Conservation (phyloP, 805 yeast genomes). For the Saccharomycopsis sp. region DNA sequence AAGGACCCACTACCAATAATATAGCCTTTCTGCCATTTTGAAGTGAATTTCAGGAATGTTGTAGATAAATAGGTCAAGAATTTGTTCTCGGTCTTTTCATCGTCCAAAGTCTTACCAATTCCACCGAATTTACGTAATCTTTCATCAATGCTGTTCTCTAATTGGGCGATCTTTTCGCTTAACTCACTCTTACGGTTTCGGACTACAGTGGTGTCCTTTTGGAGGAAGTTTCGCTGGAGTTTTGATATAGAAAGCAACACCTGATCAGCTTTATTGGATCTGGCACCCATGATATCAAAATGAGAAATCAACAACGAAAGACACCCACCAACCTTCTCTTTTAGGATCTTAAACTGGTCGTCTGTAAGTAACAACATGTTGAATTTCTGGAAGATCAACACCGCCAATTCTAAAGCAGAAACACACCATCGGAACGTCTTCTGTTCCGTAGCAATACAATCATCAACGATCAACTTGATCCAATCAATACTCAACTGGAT, state of each 20-base stretch:
- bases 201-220: conserved; percentile 13
- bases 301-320: conserved; percentile 91
- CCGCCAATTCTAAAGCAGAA: conserved; percentile 88
- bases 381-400: conserved; percentile 88
- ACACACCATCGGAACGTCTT: conserved; percentile 96
- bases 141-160: conserved; percentile 39
- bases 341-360: conserved; percentile 64
- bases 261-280: conserved; percentile 57
- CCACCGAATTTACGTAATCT: conserved; percentile 45
- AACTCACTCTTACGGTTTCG: conserved; percentile 29
- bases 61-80: conserved; percentile 82
- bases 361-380: conserved; percentile 77
- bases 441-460: conserved; percentile 86
- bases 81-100: conserved; percentile 79
- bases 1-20: conserved; percentile 94
- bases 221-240: conserved; percentile 15
- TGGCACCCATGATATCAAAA: conserved; percentile 97
- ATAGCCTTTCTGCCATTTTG: conserved; percentile 95
- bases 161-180: conserved; percentile 44
- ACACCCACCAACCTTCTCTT: conserved; percentile 85
- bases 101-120: conserved; percentile 89
- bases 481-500: conserved; percentile 78
- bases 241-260: conserved; percentile 18
- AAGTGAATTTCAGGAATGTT: conserved; percentile 80
- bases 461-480: conserved; percentile 90